A percentile compares a stretch with the other conserved stretches of the same genome.
Evolutionary conservation across 1,284 basidiomycete genomes (phyloP).

Genomic region (Malassezia globosa): DNA sequence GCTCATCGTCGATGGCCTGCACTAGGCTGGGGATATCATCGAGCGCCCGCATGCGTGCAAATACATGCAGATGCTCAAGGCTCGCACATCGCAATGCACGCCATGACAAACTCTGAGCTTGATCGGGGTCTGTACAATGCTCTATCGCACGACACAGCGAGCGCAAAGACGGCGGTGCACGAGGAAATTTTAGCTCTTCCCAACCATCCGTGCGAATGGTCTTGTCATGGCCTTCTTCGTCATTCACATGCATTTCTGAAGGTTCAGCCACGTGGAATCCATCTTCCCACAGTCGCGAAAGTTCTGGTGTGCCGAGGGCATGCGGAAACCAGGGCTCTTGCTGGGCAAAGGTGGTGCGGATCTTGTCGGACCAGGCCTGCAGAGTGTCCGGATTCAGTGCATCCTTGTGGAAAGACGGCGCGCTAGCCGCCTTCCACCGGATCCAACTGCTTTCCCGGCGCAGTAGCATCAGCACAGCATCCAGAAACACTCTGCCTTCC

Average conservation of each 20-base stretch:
- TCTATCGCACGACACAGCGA: conserved; percentile 29
- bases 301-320: conserved; percentile 36
- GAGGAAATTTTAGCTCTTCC: conserved; percentile 35
- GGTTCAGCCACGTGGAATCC: conserved; percentile 26
- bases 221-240: conserved; percentile 31
- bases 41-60: conserved; percentile 21
- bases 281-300: conserved; percentile 40
- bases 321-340: conserved; percentile 15
- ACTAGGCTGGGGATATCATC: conserved; percentile 26
- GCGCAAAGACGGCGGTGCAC: conserved; percentile 23
- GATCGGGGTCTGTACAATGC: conserved; percentile 27
- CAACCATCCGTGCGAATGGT: conserved; percentile 33
- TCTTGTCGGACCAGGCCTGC: conserved; percentile 18
- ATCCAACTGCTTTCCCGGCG: conserved; percentile 35
- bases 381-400: conserved; percentile 22
- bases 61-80: conserved; percentile 23
- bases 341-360: conserved; percentile 28
- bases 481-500: conserved; percentile 29
- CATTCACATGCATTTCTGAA: conserved; percentile 20
- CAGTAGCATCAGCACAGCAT: conserved; percentile 28
- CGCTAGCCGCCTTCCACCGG: conserved; percentile 38
- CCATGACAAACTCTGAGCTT: conserved; percentile 35
- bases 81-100: conserved; percentile 29
- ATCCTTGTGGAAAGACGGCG: conserved; percentile 36
- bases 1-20: conserved; percentile 20